Evolutionary conservation across 768 basidiomycete species (phyloP), one percentile per base, ranked within the genome.

Genomic region (Russula lepida): DNA sequence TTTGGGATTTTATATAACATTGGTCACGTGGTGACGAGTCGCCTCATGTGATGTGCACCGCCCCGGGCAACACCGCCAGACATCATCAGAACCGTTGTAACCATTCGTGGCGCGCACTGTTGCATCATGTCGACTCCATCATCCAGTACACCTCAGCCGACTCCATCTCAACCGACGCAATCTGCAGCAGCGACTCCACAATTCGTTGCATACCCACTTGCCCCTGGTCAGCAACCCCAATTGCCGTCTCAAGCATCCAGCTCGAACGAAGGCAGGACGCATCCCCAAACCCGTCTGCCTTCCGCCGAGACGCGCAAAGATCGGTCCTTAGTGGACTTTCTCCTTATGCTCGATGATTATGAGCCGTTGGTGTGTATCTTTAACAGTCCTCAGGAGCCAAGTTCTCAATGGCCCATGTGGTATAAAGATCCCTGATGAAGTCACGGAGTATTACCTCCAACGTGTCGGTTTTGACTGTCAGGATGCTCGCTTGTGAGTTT

Each of bases 401-500:
- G 12, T 32, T 30, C 13, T 48, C n/a, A 41, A 46, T 15, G 12
- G 30, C 28, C 28, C 17, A 11, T 28, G 13, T 39, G 27, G 13
- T 21, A 4, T 21, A 57, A 70, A 98, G 95, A 92, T 98, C 64
- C 95, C 95, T 0, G 95, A 93, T 71, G 95, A 98, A 73, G 92
- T 99, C 25, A 97, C 95, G 4, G 92, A 97, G 69, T 97, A 95
- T 73, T 98, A 97, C 74, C 83, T 99, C 12, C 94, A 98, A 72
- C 82, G 88, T 58, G 90, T 95, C 21, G 97, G 95, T 1, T 98
- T 98, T 72, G 94, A 98, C 67, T 95, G 90, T 69, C 88, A 94
- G 64, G 95, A 98, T 69, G 84, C 93, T 52, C 84, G 95, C 68
- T 73, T 98, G 94, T 97, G 68, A 68, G 86, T 75, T 15, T 44